Evolutionary conservation across 305 asterid species (phyloP).

Genomic region (Fraxinus greggii): DNA sequence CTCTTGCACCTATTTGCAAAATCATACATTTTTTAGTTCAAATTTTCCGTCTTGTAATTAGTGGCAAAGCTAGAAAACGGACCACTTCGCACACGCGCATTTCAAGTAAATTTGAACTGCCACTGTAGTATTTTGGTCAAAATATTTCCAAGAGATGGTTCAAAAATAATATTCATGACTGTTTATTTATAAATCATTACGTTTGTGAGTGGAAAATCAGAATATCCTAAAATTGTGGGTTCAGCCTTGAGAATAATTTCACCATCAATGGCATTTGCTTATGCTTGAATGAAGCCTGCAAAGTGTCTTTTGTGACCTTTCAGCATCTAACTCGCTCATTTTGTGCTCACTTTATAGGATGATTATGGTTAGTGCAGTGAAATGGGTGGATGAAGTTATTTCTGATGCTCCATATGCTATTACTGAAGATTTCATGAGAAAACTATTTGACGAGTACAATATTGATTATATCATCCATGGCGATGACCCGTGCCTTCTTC

Average conservation of each 20-base stretch:
- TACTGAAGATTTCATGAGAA: constrained; percentile 93
- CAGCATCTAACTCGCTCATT: constrained; percentile 10
- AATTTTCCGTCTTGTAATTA: background rate
- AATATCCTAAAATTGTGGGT: background rate
- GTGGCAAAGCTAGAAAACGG: background rate
- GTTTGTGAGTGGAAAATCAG: background rate
- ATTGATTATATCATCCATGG: constrained; percentile 96
- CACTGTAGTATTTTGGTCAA: background rate
- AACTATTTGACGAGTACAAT: constrained; percentile 78
- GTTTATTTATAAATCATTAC: background rate
- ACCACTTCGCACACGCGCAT: too few species aligned
- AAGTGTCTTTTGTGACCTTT: background rate
- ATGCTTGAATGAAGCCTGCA: background rate
- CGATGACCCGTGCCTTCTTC: constrained; percentile 87
- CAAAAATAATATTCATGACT: background rate
- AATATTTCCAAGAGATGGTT: background rate
- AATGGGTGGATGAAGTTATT: constrained; percentile 89
- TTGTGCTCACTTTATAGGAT: constrained; percentile 34
- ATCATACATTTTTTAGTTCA: background rate
- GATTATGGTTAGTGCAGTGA: constrained; percentile 80
- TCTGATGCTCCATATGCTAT: constrained; percentile 89
- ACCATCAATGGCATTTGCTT: background rate
- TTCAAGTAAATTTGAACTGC: background rate
- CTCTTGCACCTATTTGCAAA: background rate
- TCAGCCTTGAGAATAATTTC: background rate